Evolutionary conservation across 2,329 filamentous ascomycete genomes (phyloP), one percentile per base, ranked within the genome.

Genomic region (Raffaelea ambrosiae): DNA sequence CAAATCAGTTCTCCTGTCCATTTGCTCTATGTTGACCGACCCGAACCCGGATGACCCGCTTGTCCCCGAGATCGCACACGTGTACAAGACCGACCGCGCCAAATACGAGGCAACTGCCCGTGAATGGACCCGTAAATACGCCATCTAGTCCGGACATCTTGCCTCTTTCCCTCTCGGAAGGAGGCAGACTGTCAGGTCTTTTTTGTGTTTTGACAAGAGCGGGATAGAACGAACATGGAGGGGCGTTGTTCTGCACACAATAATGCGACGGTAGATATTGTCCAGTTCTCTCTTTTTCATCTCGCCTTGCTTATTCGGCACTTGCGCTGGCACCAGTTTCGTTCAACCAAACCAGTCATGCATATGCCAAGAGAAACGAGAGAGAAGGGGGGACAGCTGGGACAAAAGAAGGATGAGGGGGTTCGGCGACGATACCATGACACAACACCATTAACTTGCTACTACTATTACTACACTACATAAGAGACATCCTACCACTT

Each of bases 21-120:
- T 98, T 77, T 98, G 93, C 79, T 98, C 93, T 47, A 97, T 98
- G 93, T 77, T 98, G 68, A 98, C 93, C 64, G 93, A 98, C 74
- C 93, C 93, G 60, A 98, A 98, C 79, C 93, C 93, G 56, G 93
- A 98, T 68, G 93, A 98, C 70, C 93, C 93, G 64, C 84, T 98
- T 58, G 93, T 98, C 53, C 93, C 93, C 55, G 93, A 98, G 76
- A 98, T 98, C 63, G 93, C 93, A 61, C 93, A 98, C 66, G 89
- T 97, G 66, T 98, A 98, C 86, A 98, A 98, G 84, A 96, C 91
- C 57, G 93, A 98, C 71, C 86, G 89, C 60, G 82, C 87, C 61
- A 81, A 89, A 68, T 98, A 98, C 71, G 93, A 98, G 74, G 87
- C 88, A 57, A 97, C 90, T 50, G 93, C 93, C 53, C 79, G 91